Base-by-base conservation (phyloP, 1,284 basidiomycete species). In the Cutaneotrichosporon daszewskae region DNA sequence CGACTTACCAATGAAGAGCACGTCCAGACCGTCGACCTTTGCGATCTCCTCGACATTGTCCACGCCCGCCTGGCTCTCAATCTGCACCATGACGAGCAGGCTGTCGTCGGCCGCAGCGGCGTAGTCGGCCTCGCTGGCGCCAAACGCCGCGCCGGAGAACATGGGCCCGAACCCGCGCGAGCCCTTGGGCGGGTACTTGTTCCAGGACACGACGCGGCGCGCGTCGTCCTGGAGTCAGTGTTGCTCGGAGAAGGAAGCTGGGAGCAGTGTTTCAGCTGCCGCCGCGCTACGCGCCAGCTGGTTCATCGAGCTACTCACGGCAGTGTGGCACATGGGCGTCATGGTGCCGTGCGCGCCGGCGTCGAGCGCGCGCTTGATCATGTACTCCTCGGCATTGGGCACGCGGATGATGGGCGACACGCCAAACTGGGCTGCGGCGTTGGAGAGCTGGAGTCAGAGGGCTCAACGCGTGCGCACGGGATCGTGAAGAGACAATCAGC, bases 11-110 rank as follows among this genome's bases (percentile, higher is more conserved):
- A 85, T 78, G 65, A 84, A 82, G 4, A 79, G 66, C 8, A 76
- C 75, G 40, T 79, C 77, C 73, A 84, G 71, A 0, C 82, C 81
- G 25, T 79, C 76, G 5, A 83, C 80, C 4, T 70, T 58, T 10
- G 81, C 79, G 43, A 84, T 83, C 32, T 76, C 75, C 23, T 79
- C 72, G 16, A 81, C 66, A 49, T 83, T 85, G 38, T 77, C 57
- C 12, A 83, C 75, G 0, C 73, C 81, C 33, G 80, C 77, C 41
- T 61, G 70, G 6, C 76, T 82, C 66, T 83, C 81, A 45, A 83
- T 82, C 63, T 83, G 82, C 3, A 80, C 75, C 66, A 83, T 77
- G 19, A 83, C 74, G 18, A 80, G 49, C 14, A 81, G 65, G 20
- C 71, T 66, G 1, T 77, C 73, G 55, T 84, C 82, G 3, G 81